Evolutionary conservation across 1,284 basidiomycete species (phyloP).

Genomic region (Cryptococcus deneoformans): DNA sequence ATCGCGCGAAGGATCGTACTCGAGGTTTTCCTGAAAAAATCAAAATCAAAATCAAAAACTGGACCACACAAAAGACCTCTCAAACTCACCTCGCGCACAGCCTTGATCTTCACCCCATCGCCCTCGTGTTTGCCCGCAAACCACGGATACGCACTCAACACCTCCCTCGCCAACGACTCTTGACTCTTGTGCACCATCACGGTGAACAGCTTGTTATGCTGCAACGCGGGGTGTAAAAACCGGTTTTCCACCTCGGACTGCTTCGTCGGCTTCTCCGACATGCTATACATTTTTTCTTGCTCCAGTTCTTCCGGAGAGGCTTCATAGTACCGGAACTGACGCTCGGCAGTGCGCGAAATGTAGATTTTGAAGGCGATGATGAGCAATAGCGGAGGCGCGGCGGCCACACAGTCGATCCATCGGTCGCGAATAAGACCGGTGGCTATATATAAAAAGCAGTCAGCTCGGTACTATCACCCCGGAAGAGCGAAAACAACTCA

Average conservation of each 20-base stretch:
- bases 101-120: constrained; percentile 43
- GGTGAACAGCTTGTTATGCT: constrained; percentile 46
- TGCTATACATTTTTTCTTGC: constrained; percentile 23
- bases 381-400: constrained; percentile 70
- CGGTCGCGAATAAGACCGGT: constrained; percentile 79
- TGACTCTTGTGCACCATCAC: constrained; percentile 51
- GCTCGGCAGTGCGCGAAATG: constrained; percentile 64
- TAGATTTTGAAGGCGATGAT: constrained; percentile 78
- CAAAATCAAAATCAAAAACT: no score
- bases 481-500: constrained; percentile 51
- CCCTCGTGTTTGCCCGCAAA: constrained; percentile 38
- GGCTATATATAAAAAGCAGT: constrained; percentile 53
- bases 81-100: constrained; percentile 32
- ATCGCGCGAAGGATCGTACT: constrained; percentile 46
- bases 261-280: constrained; percentile 40
- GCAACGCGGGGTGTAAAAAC: constrained; percentile 54
- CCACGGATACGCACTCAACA: constrained; percentile 47
- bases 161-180: constrained; percentile 41
- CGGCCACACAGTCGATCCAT: constrained; percentile 54
- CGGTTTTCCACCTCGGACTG: constrained; percentile 51
- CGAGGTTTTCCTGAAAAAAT: constrained; percentile 37
- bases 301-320: constrained; percentile 50
- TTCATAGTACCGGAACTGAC: constrained; percentile 68
- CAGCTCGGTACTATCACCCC: no score
- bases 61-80: no score